Evolutionary conservation across 1,139 yeast genomes (phyloP).

Genomic region (Diutina scorzettiae): DNA sequence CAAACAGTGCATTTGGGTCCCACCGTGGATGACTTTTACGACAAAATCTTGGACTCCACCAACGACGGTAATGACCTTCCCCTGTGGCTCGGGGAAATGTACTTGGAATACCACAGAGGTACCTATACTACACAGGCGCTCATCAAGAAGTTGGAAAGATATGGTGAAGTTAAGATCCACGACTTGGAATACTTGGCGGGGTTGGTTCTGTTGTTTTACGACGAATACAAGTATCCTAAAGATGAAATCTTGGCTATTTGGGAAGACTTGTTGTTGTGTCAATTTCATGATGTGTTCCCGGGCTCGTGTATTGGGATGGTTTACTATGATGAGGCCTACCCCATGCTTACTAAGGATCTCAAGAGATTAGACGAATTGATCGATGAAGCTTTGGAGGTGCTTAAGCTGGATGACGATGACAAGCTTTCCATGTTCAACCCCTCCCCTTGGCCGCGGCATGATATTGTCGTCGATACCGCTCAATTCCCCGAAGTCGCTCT

Average conservation of each 20-base stretch:
- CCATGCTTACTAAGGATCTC: slow-evolving; percentile 53
- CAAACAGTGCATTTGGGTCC: slow-evolving; percentile 74
- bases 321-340: slow-evolving; percentile 82
- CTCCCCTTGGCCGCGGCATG: slow-evolving; percentile 58
- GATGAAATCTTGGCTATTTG: slow-evolving; percentile 57
- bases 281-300: slow-evolving; percentile 93
- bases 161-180: slow-evolving; percentile 66
- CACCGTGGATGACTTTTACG: slow-evolving; percentile 71
- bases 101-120: slow-evolving; percentile 92
- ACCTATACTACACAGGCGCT: slow-evolving; percentile 91
- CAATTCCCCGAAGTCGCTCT: slow-evolving; percentile 14
- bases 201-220: slow-evolving; percentile 44
- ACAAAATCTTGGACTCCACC: slow-evolving; percentile 49
- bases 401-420: slow-evolving; percentile 8
- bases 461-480: slow-evolving; percentile 21
- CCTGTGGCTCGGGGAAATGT: slow-evolving; percentile 87
- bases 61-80: slow-evolving; percentile 59
- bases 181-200: slow-evolving; percentile 81
- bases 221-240: slow-evolving; percentile 57
- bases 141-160: slow-evolving; percentile 70
- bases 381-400: slow-evolving; percentile 32
- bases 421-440: slow-evolving; percentile 34
- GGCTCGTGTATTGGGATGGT: slow-evolving; percentile 95
- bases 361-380: slow-evolving; percentile 41
- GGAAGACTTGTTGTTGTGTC: slow-evolving; percentile 84